Conservation (phyloP, 2,329 filamentous ascomycete species). For the Apiospora hydei region DNA sequence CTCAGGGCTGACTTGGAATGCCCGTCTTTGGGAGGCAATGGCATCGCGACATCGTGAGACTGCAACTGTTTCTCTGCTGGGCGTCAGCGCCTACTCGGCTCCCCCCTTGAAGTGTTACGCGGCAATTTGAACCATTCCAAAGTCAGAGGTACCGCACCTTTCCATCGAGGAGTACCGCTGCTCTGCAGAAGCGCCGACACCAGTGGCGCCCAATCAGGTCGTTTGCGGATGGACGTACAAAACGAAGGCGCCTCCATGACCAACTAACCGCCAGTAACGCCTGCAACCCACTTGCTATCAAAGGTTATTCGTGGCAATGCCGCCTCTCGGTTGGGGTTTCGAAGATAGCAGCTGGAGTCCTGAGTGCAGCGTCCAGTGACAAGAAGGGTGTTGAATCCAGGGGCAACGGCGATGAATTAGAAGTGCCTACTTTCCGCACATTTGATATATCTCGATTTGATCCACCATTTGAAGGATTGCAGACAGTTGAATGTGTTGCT, state of each 20-base stretch:
- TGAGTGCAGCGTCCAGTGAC: neutral
- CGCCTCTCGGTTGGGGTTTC: neutral
- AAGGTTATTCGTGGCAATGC: neutral
- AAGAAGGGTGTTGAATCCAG: neutral
- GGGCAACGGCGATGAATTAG: neutral
- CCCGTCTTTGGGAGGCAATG: conserved; percentile 33
- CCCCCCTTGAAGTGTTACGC: neutral
- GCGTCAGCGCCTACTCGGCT: conserved; percentile 18
- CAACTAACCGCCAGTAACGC: neutral
- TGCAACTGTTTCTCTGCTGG: conserved; percentile 10
- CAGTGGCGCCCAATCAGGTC: conserved; percentile 39
- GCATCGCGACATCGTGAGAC: conserved; percentile 55
- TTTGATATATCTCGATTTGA: too few relatives aligned
- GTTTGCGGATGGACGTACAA: conserved; percentile 41
- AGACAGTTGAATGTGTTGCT: neutral
- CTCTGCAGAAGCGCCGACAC: conserved; percentile 35
- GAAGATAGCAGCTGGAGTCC: neutral
- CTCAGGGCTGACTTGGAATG: conserved; percentile 40
- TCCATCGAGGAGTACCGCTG: conserved; percentile 36
- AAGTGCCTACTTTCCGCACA: neutral
- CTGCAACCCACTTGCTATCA: neutral
- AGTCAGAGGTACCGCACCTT: conserved; percentile 34
- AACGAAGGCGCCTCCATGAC: conserved; percentile 37
- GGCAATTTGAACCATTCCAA: neutral
- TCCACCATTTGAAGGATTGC: too few relatives aligned